Evolutionary conservation across 2,329 filamentous ascomycete genomes (phyloP), one percentile per base, ranked within the genome.

Genomic region (Verticillium albo-atrum): DNA sequence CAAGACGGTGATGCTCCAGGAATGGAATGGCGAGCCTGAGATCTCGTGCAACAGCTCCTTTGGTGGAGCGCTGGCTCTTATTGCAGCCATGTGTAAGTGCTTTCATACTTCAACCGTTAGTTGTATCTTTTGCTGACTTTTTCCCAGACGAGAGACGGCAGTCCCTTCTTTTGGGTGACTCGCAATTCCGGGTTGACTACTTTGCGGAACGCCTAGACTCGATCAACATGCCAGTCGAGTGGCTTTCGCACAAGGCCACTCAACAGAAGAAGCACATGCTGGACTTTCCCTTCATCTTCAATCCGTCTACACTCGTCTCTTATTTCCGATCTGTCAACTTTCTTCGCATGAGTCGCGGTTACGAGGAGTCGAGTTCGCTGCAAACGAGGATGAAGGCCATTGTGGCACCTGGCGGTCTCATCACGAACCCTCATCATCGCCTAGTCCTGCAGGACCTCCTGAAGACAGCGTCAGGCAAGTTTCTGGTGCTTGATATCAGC

Each of bases 301-400:
- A 83, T 23, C 82, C 88, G 0, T 81, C 87, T 0, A 85, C 86
- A 1, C 76, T 96, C 3, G 88, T 96, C 3, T 87, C 86, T 0
- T 96, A 92, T 70, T 97, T 98, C 71, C 88, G 94, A 20, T 86
- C 91, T 4, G 88, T 97, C 68, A 97, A 97, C 70, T 92, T 95
- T 67, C 86, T 90, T 0, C 83, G 84, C 17, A 98, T 98, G 94
- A 91, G 88, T 65, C 85, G 87, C 60, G 84, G 89, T 17, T 92
- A 88, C 66, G 90, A 95, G 68, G 83, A 87, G 63, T 86, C 90
- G 0, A 83, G 78, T 61, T 85, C 83, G 0, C 72, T 85, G 0
- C 79, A 81, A 63, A 81, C 77, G 34, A 77, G 83, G 17, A 84
- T 88, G 67, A 78, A 78, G n/a, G 79, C 79, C 2, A 82, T 85